Percentiles rank a stretch among this genome's conserved stretches.
Conservation (phyloP, 305 asterid species). For the Andrographis paniculata region DNA sequence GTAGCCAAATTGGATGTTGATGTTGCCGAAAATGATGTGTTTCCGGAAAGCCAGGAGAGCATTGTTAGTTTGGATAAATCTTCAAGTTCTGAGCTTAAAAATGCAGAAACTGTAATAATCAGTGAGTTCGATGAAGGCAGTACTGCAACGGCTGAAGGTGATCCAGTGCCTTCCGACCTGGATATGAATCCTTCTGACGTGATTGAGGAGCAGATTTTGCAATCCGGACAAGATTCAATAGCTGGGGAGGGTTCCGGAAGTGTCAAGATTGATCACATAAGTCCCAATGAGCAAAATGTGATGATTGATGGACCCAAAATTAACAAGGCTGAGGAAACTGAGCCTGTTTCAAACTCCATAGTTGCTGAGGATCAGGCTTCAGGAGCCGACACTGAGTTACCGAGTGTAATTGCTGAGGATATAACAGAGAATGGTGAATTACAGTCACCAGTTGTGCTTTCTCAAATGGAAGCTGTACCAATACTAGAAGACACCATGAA, state of each 20-base stretch:
- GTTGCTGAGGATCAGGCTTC: slow-evolving; percentile 19
- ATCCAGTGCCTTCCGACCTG: slow-evolving; percentile 20
- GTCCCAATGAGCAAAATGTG: background rate
- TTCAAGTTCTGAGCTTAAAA: slow-evolving; percentile 18
- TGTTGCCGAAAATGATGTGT: slow-evolving; percentile 7
- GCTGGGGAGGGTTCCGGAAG: background rate
- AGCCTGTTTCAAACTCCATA: slow-evolving; percentile 1
- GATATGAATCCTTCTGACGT: slow-evolving; percentile 12
- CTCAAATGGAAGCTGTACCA: background rate
- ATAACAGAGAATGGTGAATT: slow-evolving; percentile 1
- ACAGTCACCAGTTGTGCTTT: background rate
- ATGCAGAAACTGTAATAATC: slow-evolving; percentile 14
- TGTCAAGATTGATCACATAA: background rate
- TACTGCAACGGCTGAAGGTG: slow-evolving; percentile 9
- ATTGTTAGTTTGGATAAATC: slow-evolving; percentile 16
- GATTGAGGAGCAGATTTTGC: background rate
- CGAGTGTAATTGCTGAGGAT: slow-evolving; percentile 16
- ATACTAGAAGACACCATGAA: slow-evolving; percentile 9
- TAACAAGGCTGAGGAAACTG: slow-evolving; percentile 18
- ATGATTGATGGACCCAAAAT: background rate
- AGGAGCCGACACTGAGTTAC: slow-evolving; percentile 13
- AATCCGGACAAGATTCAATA: background rate
- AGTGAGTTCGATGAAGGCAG: slow-evolving; percentile 21
- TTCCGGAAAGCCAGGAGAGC: slow-evolving; percentile 14
- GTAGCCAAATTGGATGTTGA: background rate